Base-by-base conservation (phyloP, 495 filamentous ascomycete species). In the Beverwykella pulmonaria region DNA sequence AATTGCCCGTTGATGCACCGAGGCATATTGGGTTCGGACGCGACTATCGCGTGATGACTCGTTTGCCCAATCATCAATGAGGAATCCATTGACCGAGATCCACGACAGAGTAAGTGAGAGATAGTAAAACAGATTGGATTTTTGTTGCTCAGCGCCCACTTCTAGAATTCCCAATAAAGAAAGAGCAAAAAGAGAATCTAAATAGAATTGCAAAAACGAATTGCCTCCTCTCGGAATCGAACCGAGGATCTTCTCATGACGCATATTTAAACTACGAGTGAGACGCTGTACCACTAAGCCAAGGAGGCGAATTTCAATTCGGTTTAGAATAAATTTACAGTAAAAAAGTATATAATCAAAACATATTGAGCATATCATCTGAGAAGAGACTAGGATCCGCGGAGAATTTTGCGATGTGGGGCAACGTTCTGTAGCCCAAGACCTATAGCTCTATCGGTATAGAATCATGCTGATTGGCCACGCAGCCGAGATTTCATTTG, bases 221-320 rank as follows among this genome's bases (percentile, higher is more conserved):
- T 12, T 66, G 63, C 63, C 63, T 26, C 27, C 23, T 66, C 63
- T 66, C 63, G 63, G 63, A 66, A 66, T 66, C 63, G 63, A 66
- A 66, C 63, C 63, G 63, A 66, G 63, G 63, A 66, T 66, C 63
- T 66, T 66, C 63, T 59, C 63, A 66, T 66, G 20, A 39, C 63
- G 23, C 17, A 36, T 44, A n/a, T 44, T n/a, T 4, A 15, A 41
- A 29, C 15, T 66, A 66, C 63, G 63, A 66, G 63, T 66, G 63
- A 59, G 63, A 66, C 63, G 63, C 63, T 59, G 63, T 66, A 66
- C 63, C 63, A 66, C 63, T 66, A 59, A 59, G 63, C 63, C 55
- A 66, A 66, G 30, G 29, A 34, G 62, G 62, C 62, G 23, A 36
- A 20, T 30, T 55, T 55, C 32, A 8, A 19, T 34, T 55, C 32